phyloP scores from a whole-genome alignment of 306 rosid genomes.

The Trifolium repens region DNA sequence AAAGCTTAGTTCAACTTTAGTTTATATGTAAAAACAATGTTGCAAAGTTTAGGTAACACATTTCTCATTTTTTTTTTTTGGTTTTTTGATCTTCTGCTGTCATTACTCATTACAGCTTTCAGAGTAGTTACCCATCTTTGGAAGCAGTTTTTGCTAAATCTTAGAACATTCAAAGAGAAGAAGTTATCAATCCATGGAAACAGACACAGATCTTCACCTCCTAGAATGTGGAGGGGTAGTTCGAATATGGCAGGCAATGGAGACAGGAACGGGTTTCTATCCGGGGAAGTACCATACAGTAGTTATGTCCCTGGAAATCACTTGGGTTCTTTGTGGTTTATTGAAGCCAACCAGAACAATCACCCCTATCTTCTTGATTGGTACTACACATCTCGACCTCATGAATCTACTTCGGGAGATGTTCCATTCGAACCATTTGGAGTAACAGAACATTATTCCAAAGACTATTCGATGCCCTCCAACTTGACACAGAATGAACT shows the following conservation, averaged over 20 bases:
- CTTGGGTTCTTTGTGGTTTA: conserved; percentile 64
- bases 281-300: conserved; percentile 53
- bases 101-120: conserved; percentile 71
- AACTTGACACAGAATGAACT: conserved; percentile 45
- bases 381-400: conserved; percentile 70
- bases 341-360: conserved; percentile 59
- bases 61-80: conserved; percentile 8
- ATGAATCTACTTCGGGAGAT: conserved; percentile 33
- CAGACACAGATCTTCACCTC: conserved; percentile 52
- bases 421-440: conserved; percentile 49
- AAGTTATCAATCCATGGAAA: conserved; percentile 55
- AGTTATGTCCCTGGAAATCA: conserved; percentile 53
- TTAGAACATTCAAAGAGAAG: conserved; percentile 66
- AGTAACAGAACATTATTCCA: conserved; percentile 47
- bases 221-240: conserved; percentile 56
- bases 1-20: background rate
- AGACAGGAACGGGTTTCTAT: conserved; percentile 49
- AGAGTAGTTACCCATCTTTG: conserved; percentile 83
- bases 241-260: conserved; percentile 49
- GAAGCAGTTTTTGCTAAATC: conserved; percentile 63
- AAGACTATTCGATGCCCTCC: conserved; percentile 60
- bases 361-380: conserved; percentile 83
- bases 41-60: background rate
- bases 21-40: background rate
- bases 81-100: conserved; percentile 31